phyloP scores from a whole-genome alignment of 2,329 filamentous ascomycete species.

The Gaeumannomyces sp. region DNA sequence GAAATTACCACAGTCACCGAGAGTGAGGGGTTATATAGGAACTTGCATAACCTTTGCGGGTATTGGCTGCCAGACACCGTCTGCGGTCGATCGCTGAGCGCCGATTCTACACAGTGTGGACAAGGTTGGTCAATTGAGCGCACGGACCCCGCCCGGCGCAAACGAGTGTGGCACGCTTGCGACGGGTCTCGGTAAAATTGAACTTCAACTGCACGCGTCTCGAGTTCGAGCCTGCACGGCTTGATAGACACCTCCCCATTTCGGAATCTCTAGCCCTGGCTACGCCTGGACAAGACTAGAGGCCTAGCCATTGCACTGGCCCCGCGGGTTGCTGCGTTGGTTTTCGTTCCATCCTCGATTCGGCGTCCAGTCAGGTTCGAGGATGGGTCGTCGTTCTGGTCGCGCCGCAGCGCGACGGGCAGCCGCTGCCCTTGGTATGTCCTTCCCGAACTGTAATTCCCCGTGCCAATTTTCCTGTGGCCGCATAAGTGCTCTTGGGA shows the following conservation, averaged over 20 bases:
- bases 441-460: not conserved
- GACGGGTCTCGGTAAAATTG: not conserved
- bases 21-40: no score
- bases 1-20: no score
- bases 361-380: not conserved
- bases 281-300: not conserved
- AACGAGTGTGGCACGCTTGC: not conserved
- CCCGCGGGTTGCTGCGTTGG: not conserved
- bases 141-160: not conserved
- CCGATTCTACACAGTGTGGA: not conserved
- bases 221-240: not conserved
- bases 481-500: not conserved
- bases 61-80: no score
- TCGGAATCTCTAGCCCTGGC: not conserved
- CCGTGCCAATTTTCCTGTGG: not conserved
- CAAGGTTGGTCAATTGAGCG: not conserved
- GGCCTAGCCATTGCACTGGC: not conserved
- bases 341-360: not conserved
- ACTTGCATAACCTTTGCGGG: no score
- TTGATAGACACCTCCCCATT: not conserved
- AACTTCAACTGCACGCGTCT: not conserved
- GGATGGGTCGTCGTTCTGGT: slow-evolving; percentile 32
- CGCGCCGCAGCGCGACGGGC: slow-evolving; percentile 38
- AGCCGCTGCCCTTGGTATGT: slow-evolving; percentile 35
- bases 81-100: no score